Base-by-base conservation (phyloP, 345 rosid genomes). In the Lumnitzera racemosa region DNA sequence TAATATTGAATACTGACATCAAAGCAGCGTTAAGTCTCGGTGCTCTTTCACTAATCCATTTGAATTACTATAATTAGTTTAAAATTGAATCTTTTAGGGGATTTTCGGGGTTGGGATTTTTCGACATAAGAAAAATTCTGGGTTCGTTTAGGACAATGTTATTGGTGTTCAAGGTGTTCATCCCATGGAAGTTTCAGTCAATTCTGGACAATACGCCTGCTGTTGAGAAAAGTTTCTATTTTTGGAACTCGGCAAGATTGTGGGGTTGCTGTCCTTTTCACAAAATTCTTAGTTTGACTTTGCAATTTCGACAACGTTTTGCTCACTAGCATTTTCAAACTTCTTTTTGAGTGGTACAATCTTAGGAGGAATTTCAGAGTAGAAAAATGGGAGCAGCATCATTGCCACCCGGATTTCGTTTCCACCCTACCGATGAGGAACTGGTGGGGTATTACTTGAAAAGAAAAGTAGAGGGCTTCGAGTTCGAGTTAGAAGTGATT, bases 341-440 rank as follows among this genome's bases (percentile, higher is more conserved):
- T 47, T 68, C 59, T 58, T 58, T 27, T 65, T 53, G 8, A 9
- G 36, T 51, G 12, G 12, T 49, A 56, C 61, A 51, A 11, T 62
- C 27, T 49, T 59, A 55, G 59, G 63, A 36, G 64, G 51, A 36
- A 10, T 61, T 2, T 16, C 24, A 49, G 36, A 56, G 57, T 20
- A 49, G 62, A 1, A 15, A 55, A 61, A 86, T 90, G 96, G 83
- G 63, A 41, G 87, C 82, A 64, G 78, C 87, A 60, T 78, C 74
- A 49, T 65, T 92, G 76, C 96, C 96, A n/a, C 98, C 96, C 0
- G 86, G 96, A 50, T 92, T 89, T 64, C 79, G 94, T 24, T 92
- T 92, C 74, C 96, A 89, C 62, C 98, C 98, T 7, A 87, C 89
- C 24, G 91, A 89, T 57, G 98, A 89, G 51, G 98, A 92, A 58